Base-by-base conservation (phyloP, 352 stramenopile species). In the Globisporangium canariense region DNA sequence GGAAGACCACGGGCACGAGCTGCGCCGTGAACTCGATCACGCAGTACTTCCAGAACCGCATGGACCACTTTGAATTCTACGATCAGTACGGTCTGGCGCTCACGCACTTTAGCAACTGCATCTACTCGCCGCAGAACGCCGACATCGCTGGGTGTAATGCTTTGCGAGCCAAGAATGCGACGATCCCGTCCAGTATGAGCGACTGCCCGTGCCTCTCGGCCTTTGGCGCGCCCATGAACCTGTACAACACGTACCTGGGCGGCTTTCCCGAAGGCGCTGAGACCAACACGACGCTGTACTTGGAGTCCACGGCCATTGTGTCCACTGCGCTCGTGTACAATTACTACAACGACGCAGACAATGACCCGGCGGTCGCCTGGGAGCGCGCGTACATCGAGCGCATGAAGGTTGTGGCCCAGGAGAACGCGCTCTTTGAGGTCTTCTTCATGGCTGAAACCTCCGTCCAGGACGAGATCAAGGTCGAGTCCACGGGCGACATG, bases 171-270 rank as follows among this genome's bases (percentile, higher is more conserved):
- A 74, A 78, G 40, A 64, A 61, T 2, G 69, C 71, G 0, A 73
- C 72, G 46, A 65, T 89, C 34, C 86, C 86, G 9, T 20, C 69
- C 8, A 78, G 57, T 10, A 91, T 94, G 81, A 83, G 70, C 51
- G 76, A 88, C 54, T 90, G 81, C 9, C 81, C 81, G 9, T 90
- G 81, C 49, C 64, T 88, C 36, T 81, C 79, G 13, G 63, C 75
- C 34, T 88, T 86, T 41, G 81, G 81, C 6, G 83, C 79, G 5
- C 81, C 81, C 0, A 90, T 88, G 81, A 87, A 90, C 55, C 40
- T 86, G 66, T 90, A 88, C 74, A 90, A 86, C 62, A 80, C 78
- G 25, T 82, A 84, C 43, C 60, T 90, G 16, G 81, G 81, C 32
- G 73, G 78, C 8, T 86, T 85, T 46, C 81, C 81, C 9, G 65